Evolutionary conservation across 2,329 filamentous ascomycete species (phyloP).

Genomic region (Ascochyta pisi): DNA sequence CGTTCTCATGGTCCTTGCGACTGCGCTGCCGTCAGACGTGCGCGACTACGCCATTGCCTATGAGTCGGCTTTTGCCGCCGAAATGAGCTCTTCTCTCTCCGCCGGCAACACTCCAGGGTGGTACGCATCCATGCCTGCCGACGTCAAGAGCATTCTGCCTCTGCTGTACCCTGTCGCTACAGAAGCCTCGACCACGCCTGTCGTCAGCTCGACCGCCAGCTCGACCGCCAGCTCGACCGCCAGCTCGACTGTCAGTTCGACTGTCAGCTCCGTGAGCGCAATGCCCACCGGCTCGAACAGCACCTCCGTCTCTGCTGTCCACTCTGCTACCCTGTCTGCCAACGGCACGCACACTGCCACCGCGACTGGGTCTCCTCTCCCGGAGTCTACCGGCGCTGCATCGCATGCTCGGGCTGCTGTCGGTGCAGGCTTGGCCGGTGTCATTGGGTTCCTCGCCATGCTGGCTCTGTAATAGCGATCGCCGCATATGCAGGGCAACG

Average conservation of each 20-base stretch:
- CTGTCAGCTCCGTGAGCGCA: constrained; percentile 22
- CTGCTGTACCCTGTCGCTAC: constrained; percentile 40
- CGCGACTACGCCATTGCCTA: constrained; percentile 52
- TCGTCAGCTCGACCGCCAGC: constrained; percentile 25
- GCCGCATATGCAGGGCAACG: neutral
- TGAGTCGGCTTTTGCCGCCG: constrained; percentile 49
- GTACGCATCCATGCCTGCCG: constrained; percentile 54
- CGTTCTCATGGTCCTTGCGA: constrained; percentile 53
- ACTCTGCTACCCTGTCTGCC: constrained; percentile 31
- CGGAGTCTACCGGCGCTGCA: constrained; percentile 36
- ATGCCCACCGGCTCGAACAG: constrained; percentile 25
- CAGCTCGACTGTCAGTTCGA: neutral
- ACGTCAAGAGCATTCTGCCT: constrained; percentile 54
- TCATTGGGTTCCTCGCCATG: constrained; percentile 52
- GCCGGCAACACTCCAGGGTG: constrained; percentile 54
- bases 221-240: constrained; percentile 20
- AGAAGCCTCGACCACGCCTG: constrained; percentile 28
- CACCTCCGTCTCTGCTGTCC: constrained; percentile 29
- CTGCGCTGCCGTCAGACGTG: constrained; percentile 53
- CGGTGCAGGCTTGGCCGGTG: constrained; percentile 51
- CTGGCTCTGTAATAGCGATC: constrained; percentile 49
- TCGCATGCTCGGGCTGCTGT: constrained; percentile 47
- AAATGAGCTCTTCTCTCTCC: constrained; percentile 53
- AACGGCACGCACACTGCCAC: constrained; percentile 19
- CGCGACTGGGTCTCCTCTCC: constrained; percentile 23